A percentile compares a stretch with the other conserved stretches of the same genome.
These are phyloP conservation scores for Erodium trifolium DNA, from an alignment of 441 rosid genomes.

Conservation along the genomic window DNA sequence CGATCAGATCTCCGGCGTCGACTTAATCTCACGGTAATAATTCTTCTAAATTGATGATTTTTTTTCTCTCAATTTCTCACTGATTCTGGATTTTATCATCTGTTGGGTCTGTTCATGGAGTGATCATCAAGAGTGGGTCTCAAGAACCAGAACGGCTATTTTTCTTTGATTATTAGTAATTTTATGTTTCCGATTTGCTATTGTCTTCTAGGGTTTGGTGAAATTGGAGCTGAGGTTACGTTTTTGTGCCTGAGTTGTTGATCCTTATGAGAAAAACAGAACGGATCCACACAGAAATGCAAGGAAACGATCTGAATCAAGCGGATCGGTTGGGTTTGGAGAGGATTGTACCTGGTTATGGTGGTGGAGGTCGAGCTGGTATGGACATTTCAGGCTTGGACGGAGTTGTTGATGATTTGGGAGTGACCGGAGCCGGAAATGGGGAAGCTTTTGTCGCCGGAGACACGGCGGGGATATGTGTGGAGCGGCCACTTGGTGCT, in stretches of 20 bases:
- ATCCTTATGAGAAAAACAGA: not conserved
- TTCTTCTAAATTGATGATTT: not conserved
- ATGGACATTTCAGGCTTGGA: constrained; percentile 14
- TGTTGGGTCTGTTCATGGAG: constrained; percentile 6
- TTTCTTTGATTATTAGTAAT: not conserved
- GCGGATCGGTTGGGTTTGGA: constrained; percentile 26
- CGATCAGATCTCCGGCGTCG: constrained; percentile 52
- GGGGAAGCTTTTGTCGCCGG: constrained; percentile 6
- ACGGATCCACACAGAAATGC: constrained; percentile 22
- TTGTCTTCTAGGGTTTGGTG: not conserved
- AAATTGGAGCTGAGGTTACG: not conserved
- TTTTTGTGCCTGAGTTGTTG: not conserved
- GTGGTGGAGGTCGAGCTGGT: constrained; percentile 13
- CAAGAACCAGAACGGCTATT: not conserved
- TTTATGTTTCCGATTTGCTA: not conserved
- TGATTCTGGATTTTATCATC: not conserved
- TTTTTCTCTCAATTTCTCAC: constrained; percentile 2
- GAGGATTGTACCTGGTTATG: constrained; percentile 25
- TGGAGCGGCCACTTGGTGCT: constrained; percentile 18
- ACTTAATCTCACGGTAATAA: constrained; percentile 37
- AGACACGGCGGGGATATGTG: constrained; percentile 10
- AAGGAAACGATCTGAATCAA: constrained; percentile 21
- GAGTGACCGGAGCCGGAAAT: constrained; percentile 5
- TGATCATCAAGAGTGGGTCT: not conserved
- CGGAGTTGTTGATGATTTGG: constrained; percentile 9